phyloP scores from a whole-genome alignment of 2,329 filamentous ascomycete species.

The Tolypocladium capitatum region DNA sequence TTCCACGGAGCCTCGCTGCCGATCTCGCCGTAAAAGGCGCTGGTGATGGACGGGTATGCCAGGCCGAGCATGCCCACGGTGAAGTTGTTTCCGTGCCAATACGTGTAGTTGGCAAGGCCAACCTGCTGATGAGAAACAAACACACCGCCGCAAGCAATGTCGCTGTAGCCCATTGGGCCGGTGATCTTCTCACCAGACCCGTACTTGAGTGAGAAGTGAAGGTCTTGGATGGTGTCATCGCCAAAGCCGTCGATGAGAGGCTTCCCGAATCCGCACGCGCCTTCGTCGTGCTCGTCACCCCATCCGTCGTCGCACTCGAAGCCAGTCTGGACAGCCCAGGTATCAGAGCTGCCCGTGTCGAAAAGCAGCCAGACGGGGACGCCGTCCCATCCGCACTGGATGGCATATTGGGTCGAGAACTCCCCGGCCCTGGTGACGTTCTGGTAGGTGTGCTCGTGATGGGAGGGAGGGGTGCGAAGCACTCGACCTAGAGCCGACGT shows the following conservation, averaged over 20 bases:
- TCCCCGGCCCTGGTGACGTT: slow-evolving; percentile 24
- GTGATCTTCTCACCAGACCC: slow-evolving; percentile 34
- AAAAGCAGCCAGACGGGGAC: slow-evolving; percentile 28
- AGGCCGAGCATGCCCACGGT: slow-evolving; percentile 38
- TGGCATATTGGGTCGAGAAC: slow-evolving; percentile 28
- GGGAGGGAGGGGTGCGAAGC: slow-evolving; percentile 6
- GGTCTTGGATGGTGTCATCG: slow-evolving; percentile 21
- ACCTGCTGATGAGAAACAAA: slow-evolving; percentile 31
- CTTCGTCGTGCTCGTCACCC: slow-evolving; percentile 16
- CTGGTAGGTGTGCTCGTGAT: slow-evolving; percentile 15
- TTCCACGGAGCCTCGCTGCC: slow-evolving; percentile 24
- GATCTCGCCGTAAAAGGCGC: slow-evolving; percentile 28
- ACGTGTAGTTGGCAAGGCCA: slow-evolving; percentile 33
- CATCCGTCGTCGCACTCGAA: slow-evolving; percentile 28
- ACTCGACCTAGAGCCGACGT: slow-evolving; percentile 16
- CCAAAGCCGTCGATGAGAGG: slow-evolving; percentile 25
- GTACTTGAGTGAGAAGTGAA: slow-evolving; percentile 34
- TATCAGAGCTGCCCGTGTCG: slow-evolving; percentile 39
- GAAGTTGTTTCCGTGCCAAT: slow-evolving; percentile 38
- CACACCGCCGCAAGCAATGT: slow-evolving; percentile 32
- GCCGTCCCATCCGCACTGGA: slow-evolving; percentile 26
- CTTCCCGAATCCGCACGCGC: slow-evolving; percentile 27
- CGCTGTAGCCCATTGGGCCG: slow-evolving; percentile 32
- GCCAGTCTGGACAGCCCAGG: slow-evolving; percentile 28
- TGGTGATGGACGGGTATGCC: slow-evolving; percentile 36